Base-by-base conservation (phyloP, 179 eudicot genomes). In the Carnegiea gigantea region DNA sequence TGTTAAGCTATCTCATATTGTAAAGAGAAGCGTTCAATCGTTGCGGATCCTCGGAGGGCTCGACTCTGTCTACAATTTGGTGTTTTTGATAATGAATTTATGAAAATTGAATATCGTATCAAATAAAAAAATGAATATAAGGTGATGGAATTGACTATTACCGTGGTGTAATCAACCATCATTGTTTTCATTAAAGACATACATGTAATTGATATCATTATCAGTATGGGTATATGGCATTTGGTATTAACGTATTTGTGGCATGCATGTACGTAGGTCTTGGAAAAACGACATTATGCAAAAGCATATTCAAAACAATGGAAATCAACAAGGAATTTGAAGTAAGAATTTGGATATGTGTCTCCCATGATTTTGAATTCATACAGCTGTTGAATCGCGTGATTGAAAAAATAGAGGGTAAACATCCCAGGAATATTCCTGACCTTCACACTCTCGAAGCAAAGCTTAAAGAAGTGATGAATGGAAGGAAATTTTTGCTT, bases 241-340 rank as follows among this genome's bases (percentile, higher is more conserved):
- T 40, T 1, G 44, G 57, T 51, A 51, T 51, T 51, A 51, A 51
- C 17, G 4, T 51, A 12, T 51, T 33, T 33, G 36, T 33, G 17
- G 9, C 17, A 17, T 51, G 14, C 57, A 13, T 51, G 36, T 33
- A 33, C 36, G 6, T 57, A 82, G 84, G 84, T 77, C 49, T 77
- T 53, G 82, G 85, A 65, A 79, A 83, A 77, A 83, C 85, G n/a
- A 67, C 82, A 15, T 20, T 83, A 20, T 77, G 82, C 1, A 11
- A 65, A 53, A 59, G 43, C 18, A 73, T 79, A 28, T 79, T 73
- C 40, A 33, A 79, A 18, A 70, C 48, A 9, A 30, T 26, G 70
- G 12, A 38, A 2, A 54, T 67, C 10, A 38, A 12, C 0, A 53
- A 65, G 9, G 11, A n/a, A 40, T 40, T 74, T 28, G 28, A 59